phyloP scores from a whole-genome alignment of 73 alveolate species.

The Paramecium octaurelia region DNA sequence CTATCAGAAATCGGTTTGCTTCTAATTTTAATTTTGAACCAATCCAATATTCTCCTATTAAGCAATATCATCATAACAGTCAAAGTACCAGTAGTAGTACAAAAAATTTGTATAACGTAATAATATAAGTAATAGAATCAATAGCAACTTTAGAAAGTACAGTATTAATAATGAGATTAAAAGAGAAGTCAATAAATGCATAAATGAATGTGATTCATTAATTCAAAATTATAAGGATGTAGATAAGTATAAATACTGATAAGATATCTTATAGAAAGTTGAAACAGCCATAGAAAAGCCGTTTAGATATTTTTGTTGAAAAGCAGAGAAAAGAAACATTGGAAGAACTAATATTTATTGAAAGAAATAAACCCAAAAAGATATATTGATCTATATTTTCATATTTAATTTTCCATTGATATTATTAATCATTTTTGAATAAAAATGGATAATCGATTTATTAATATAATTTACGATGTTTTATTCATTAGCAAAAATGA shows the following conservation, averaged over 20 bases:
- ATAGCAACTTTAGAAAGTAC: not conserved
- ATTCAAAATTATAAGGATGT: not conserved
- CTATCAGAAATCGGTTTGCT: not conserved
- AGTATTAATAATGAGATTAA: not conserved
- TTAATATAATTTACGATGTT: too few relatives aligned
- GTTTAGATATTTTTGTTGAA: not conserved
- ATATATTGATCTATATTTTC: not conserved
- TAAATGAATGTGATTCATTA: not conserved
- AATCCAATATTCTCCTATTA: not conserved
- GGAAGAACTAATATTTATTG: not conserved
- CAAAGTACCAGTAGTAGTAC: constrained; percentile 16
- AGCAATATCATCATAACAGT: not conserved
- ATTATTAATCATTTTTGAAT: not conserved
- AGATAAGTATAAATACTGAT: not conserved
- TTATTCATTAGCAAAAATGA: too few relatives aligned
- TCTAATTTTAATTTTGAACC: not conserved
- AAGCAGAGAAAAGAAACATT: not conserved
- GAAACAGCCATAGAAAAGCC: not conserved
- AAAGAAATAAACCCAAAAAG: not conserved
- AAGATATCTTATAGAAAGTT: not conserved
- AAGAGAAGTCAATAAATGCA: not conserved
- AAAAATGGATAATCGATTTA: too few relatives aligned
- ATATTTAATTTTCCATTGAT: not conserved
- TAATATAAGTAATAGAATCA: not conserved
- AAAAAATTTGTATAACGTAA: constrained; percentile 1